phyloP scores from a whole-genome alignment of 2,329 filamentous ascomycete genomes.

The Aspergillus terreus region DNA sequence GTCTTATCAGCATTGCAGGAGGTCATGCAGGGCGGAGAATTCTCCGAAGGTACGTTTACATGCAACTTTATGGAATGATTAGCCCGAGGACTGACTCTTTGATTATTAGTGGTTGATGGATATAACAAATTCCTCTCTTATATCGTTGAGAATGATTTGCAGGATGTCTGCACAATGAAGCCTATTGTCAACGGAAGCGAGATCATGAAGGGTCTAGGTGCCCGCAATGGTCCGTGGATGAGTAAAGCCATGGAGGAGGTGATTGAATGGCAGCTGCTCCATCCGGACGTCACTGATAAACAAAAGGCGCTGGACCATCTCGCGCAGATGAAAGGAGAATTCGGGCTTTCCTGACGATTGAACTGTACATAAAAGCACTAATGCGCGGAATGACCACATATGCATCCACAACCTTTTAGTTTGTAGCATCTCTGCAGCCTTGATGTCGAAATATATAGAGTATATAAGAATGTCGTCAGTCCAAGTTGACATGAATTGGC shows the following conservation, averaged over 20 bases:
- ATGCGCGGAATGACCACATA: neutral
- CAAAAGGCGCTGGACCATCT: conserved; percentile 60
- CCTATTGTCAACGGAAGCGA: conserved; percentile 71
- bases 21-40: conserved; percentile 30
- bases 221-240: conserved; percentile 77
- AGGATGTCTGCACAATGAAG: conserved; percentile 54
- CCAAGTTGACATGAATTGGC: too few relatives aligned
- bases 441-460: too few relatives aligned
- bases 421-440: too few relatives aligned
- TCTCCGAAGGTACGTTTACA: conserved; percentile 28
- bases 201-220: conserved; percentile 63
- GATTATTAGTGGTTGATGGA: conserved; percentile 40
- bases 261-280: conserved; percentile 82
- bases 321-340: conserved; percentile 47
- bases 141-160: conserved; percentile 48
- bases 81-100: conserved; percentile 12
- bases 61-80: conserved; percentile 1
- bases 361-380: neutral
- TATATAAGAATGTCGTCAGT: too few relatives aligned
- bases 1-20: conserved; percentile 40
- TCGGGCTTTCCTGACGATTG: conserved; percentile 31
- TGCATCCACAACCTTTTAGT: too few relatives aligned
- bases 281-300: conserved; percentile 64
- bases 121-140: conserved; percentile 55
- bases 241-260: conserved; percentile 72